Conservation (phyloP, 495 filamentous ascomycete species). For the Amphirosellinia nigrospora region DNA sequence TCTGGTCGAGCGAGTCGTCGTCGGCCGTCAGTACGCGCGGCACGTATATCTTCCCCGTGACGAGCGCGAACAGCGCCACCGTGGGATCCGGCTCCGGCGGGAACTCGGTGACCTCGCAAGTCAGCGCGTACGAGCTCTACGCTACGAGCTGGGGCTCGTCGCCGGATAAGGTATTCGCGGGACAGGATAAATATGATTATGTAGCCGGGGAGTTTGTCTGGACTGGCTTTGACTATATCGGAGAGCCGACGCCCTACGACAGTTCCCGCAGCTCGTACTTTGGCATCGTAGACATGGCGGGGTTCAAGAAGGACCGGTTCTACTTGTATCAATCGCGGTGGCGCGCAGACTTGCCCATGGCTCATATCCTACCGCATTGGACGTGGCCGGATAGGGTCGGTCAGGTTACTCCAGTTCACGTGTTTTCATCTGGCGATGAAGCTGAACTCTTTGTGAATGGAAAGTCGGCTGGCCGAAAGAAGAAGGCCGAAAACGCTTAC, state of each 20-base stretch:
- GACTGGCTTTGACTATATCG: slow-evolving; percentile 58
- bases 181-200: slow-evolving; percentile 52
- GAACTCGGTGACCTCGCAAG: slow-evolving; percentile 35
- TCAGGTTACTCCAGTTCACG: slow-evolving; percentile 56
- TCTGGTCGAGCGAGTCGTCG: slow-evolving; percentile 52
- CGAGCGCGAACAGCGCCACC: slow-evolving; percentile 38
- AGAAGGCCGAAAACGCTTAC: slow-evolving; percentile 42
- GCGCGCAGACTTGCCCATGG: slow-evolving; percentile 47
- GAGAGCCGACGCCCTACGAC: slow-evolving; percentile 55
- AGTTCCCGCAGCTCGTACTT: slow-evolving; percentile 53
- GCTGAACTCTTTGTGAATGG: slow-evolving; percentile 60
- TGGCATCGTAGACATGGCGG: slow-evolving; percentile 57
- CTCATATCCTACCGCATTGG: slow-evolving; percentile 59
- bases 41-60: slow-evolving; percentile 57
- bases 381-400: slow-evolving; percentile 55
- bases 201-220: slow-evolving; percentile 58
- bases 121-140: slow-evolving; percentile 58
- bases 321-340: slow-evolving; percentile 56
- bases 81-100: slow-evolving; percentile 36
- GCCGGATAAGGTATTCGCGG: slow-evolving; percentile 55
- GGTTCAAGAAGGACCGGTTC: slow-evolving; percentile 58
- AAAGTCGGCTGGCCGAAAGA: slow-evolving; percentile 43
- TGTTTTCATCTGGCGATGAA: slow-evolving; percentile 53
- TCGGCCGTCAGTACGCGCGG: slow-evolving; percentile 52
- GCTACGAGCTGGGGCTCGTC: slow-evolving; percentile 47